phyloP scores from a whole-genome alignment of 1,284 basidiomycete species.

The Malassezia vespertilionis region DNA sequence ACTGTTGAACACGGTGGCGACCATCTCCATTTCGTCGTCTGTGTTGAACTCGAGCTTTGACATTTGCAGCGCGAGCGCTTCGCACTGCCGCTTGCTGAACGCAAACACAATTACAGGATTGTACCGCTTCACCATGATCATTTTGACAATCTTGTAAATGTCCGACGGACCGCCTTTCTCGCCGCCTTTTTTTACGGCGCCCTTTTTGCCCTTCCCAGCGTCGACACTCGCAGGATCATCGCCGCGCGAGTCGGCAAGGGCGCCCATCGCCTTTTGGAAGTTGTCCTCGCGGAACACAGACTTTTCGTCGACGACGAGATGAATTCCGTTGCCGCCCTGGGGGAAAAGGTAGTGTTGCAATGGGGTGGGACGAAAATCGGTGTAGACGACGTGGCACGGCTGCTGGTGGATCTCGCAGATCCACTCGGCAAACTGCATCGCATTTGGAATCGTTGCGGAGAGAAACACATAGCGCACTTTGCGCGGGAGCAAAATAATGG shows the following conservation, averaged over 20 bases:
- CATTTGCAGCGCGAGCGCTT: conserved; percentile 77
- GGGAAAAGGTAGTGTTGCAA: conserved; percentile 98
- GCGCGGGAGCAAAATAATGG: conserved; percentile 92
- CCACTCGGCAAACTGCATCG: conserved; percentile 99
- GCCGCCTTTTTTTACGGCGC: conserved; percentile 66
- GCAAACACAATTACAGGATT: conserved; percentile 98
- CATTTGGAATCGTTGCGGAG: conserved; percentile 98
- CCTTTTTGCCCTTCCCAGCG: conserved; percentile 60
- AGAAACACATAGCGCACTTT: conserved; percentile 95
- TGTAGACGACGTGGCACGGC: conserved; percentile 98
- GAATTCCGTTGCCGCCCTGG: conserved; percentile 88
- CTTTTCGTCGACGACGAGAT: conserved; percentile 93
- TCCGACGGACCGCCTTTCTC: conserved; percentile 90
- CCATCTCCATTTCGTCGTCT: conserved; percentile 80
- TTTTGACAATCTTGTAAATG: conserved; percentile 94
- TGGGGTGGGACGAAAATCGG: conserved; percentile 95
- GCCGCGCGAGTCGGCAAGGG: conserved; percentile 65
- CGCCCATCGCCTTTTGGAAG: conserved; percentile 95
- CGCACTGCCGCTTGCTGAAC: conserved; percentile 96
- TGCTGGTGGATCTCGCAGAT: conserved; percentile 93
- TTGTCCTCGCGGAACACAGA: conserved; percentile 94
- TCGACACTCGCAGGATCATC: conserved; percentile 76
- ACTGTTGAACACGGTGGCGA: conserved; percentile 82
- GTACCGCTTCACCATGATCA: conserved; percentile 97
- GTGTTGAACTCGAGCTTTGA: conserved; percentile 93